Evolutionary conservation across 768 basidiomycete species (phyloP).

Genomic region (Tephrocybe sp.): DNA sequence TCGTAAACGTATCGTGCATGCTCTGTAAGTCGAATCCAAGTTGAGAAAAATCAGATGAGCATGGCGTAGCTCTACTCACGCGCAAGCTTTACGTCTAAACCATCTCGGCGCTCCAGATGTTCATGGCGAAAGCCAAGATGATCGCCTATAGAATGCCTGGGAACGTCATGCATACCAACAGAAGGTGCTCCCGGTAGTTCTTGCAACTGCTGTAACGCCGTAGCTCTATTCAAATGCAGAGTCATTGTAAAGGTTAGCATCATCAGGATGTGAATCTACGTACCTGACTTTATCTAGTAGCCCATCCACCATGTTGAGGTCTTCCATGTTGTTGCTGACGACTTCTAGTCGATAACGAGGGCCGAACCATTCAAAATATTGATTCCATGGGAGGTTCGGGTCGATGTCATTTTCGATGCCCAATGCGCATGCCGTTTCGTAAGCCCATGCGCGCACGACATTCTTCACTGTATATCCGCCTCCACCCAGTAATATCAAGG

Average conservation of each 20-base stretch:
- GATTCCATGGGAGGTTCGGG: slow-evolving; percentile 77
- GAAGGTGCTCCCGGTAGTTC: slow-evolving; percentile 70
- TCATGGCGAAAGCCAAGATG: slow-evolving; percentile 58
- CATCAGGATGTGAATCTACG: slow-evolving; percentile 20
- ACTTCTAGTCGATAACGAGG: slow-evolving; percentile 94
- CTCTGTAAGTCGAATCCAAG: slow-evolving; percentile 35
- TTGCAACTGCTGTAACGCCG: slow-evolving; percentile 40
- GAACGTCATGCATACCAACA: slow-evolving; percentile 82
- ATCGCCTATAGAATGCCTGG: slow-evolving; percentile 60
- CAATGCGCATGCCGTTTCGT: slow-evolving; percentile 94
- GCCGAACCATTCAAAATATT: slow-evolving; percentile 97
- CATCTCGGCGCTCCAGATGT: slow-evolving; percentile 51
- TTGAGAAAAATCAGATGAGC: neutral
- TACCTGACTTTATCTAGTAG: slow-evolving; percentile 80
- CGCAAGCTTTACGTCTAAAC: slow-evolving; percentile 66
- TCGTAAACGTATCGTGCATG: slow-evolving; percentile 65
- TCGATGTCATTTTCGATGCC: slow-evolving; percentile 80
- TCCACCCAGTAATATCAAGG: slow-evolving; percentile 89
- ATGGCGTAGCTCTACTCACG: slow-evolving; percentile 42
- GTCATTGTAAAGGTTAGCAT: neutral
- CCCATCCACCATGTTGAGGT: slow-evolving; percentile 78
- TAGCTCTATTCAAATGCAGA: slow-evolving; percentile 20
- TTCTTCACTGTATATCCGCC: slow-evolving; percentile 98
- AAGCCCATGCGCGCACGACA: slow-evolving; percentile 92
- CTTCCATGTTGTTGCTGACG: slow-evolving; percentile 90